phyloP scores from a whole-genome alignment of 2,329 filamentous ascomycete species.

The Cercospora canescens region DNA sequence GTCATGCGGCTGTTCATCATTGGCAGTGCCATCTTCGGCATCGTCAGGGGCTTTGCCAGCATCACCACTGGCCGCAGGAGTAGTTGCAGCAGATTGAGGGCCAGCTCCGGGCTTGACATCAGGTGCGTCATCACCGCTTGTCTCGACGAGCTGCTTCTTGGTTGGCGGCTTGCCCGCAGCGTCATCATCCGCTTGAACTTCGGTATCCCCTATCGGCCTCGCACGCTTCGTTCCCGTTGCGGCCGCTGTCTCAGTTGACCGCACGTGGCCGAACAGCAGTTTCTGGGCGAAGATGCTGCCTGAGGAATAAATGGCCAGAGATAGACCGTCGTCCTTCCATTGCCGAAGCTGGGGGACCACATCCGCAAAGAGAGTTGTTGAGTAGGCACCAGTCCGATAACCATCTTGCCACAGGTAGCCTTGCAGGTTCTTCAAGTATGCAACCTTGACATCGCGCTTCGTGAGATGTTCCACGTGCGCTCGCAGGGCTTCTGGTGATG shows the following conservation, averaged over 20 bases:
- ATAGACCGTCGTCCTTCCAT: conserved; percentile 60
- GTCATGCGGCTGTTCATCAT: conserved; percentile 32
- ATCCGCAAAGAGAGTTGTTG: conserved; percentile 73
- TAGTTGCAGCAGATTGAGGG: conserved; percentile 5
- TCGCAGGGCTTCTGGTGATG: conserved; percentile 60
- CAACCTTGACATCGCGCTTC: conserved; percentile 69
- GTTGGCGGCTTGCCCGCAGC: conserved; percentile 9
- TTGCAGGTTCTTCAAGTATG: conserved; percentile 78
- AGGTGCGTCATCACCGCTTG: neutral
- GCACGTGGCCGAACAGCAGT: conserved; percentile 68
- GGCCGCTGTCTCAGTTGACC: conserved; percentile 13
- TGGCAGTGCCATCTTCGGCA: conserved; percentile 1
- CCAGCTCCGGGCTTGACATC: conserved; percentile 7
- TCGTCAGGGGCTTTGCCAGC: conserved; percentile 9
- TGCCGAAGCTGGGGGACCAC: conserved; percentile 54
- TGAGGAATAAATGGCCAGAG: conserved; percentile 75
- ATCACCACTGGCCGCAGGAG: conserved; percentile 5
- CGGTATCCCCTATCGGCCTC: conserved; percentile 15
- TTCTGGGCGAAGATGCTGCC: conserved; percentile 80
- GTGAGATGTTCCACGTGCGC: conserved; percentile 71
- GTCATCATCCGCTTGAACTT: conserved; percentile 20
- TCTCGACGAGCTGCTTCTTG: conserved; percentile 15
- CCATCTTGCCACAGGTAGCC: conserved; percentile 76
- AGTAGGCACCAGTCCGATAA: conserved; percentile 68
- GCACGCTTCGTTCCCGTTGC: conserved; percentile 20